phyloP scores from a whole-genome alignment of 768 basidiomycete genomes.

The Panellus pusillus region DNA sequence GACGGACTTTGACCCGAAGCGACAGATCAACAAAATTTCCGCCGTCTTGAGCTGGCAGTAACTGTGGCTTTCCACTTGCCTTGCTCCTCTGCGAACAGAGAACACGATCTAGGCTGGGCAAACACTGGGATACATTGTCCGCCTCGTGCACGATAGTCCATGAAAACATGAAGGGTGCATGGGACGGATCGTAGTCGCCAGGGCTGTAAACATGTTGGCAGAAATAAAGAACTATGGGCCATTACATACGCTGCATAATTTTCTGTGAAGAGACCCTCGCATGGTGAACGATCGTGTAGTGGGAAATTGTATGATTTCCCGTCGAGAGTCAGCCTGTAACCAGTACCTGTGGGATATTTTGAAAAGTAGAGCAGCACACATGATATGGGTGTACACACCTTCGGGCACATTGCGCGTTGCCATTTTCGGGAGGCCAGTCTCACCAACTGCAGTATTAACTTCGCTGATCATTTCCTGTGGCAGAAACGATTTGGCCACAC shows the following conservation, averaged over 20 bases:
- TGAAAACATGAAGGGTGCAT: neutral
- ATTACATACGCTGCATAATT: neutral
- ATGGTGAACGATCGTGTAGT: neutral
- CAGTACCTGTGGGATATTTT: neutral
- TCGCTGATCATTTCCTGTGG: too few relatives aligned
- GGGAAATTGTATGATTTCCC: neutral
- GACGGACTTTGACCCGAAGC: neutral
- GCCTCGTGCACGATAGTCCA: neutral
- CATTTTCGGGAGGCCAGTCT: neutral
- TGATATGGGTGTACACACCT: neutral
- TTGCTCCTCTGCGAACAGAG: neutral
- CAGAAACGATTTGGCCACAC: too few relatives aligned
- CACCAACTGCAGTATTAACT: too few relatives aligned
- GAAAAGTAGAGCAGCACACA: too few relatives aligned
- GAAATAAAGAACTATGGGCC: neutral
- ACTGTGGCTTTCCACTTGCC: neutral
- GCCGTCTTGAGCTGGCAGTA: neutral
- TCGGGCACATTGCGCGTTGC: neutral
- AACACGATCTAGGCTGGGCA: neutral
- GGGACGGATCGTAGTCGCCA: neutral
- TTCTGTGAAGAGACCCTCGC: neutral
- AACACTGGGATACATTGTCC: neutral
- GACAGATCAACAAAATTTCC: slow-evolving; percentile 5
- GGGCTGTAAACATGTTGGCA: neutral
- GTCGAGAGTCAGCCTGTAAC: neutral